Percentiles rank a stretch among this genome's conserved stretches.
Conservation (phyloP, 208 protist genomes). For the Trypanosoma brucei region DNA sequence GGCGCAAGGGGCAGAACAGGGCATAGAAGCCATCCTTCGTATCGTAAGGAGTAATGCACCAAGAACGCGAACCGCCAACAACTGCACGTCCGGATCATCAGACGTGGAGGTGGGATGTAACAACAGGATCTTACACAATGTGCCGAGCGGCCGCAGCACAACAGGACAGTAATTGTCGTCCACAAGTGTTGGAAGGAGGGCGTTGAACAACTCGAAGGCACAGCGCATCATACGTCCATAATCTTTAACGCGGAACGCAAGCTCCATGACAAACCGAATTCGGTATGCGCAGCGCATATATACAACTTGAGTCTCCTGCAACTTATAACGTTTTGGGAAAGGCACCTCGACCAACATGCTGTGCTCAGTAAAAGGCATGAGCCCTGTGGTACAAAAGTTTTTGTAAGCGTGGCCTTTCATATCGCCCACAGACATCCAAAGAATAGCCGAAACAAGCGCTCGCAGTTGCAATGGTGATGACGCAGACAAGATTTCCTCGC, state of each 20-base stretch:
- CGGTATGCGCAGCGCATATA: conserved; percentile 22
- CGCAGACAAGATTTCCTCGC: conserved; percentile 18
- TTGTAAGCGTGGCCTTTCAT: conserved; percentile 15
- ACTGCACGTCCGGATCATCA: conserved; percentile 57
- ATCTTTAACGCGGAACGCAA: conserved; percentile 13
- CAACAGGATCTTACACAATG: conserved; percentile 48
- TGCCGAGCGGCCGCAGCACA: conserved; percentile 52
- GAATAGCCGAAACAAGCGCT: conserved; percentile 27
- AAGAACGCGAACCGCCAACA: conserved; percentile 54
- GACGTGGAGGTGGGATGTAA: conserved; percentile 24
- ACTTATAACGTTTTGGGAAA: conserved; percentile 19
- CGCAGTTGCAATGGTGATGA: conserved; percentile 16
- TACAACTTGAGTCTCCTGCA: conserved; percentile 15
- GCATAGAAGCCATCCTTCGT: conserved; percentile 13
- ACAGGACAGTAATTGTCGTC: conserved; percentile 36
- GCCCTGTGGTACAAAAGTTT: conserved; percentile 18
- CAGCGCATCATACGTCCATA: conserved; percentile 30
- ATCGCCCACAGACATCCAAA: conserved; percentile 24
- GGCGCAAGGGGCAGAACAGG: neutral
- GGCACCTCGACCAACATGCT: conserved; percentile 16
- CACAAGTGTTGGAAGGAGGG: conserved; percentile 32
- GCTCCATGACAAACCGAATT: conserved; percentile 27
- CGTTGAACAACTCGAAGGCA: conserved; percentile 41
- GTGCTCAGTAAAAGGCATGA: conserved; percentile 18
- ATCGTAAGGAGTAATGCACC: conserved; percentile 34